A percentile compares a stretch with the other conserved stretches of the same genome.
phyloP scores from a whole-genome alignment of 345 rosid genomes.

The Sonneratia alba region DNA sequence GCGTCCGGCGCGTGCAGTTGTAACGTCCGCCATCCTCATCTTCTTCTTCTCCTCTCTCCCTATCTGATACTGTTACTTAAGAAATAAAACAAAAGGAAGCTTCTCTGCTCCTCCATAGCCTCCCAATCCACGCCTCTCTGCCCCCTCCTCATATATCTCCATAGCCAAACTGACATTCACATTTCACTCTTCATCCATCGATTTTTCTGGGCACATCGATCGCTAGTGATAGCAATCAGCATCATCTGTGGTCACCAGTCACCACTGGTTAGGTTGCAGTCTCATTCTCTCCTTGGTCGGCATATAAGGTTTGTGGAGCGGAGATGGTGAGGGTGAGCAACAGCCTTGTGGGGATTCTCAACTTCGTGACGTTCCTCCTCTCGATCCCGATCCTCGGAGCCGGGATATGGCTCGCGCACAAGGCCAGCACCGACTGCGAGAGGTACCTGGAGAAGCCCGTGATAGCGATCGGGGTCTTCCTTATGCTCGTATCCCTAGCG shows the following conservation, averaged over 20 bases:
- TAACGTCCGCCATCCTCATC: background rate
- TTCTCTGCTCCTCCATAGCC: background rate
- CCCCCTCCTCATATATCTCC: background rate
- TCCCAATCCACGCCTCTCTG: background rate
- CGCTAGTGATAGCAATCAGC: background rate
- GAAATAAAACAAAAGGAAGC: background rate
- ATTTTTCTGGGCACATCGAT: background rate
- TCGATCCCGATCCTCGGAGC: slow-evolving; percentile 67
- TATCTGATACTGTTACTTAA: background rate
- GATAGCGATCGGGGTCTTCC: slow-evolving; percentile 64
- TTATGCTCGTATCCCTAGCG: slow-evolving; percentile 61
- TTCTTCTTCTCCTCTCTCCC: background rate
- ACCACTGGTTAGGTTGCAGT: background rate
- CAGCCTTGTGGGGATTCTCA: slow-evolving; percentile 69
- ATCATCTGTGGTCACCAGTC: background rate
- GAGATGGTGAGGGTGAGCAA: slow-evolving; percentile 51
- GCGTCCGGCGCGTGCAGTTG: slow-evolving; percentile 4
- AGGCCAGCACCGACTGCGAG: slow-evolving; percentile 68
- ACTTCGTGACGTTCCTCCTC: slow-evolving; percentile 58
- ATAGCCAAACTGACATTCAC: background rate
- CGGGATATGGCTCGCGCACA: slow-evolving; percentile 62
- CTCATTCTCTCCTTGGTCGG: background rate
- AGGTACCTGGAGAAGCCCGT: slow-evolving; percentile 62
- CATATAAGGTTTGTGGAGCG: background rate
- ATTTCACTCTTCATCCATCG: background rate